A percentile compares a stretch with the other conserved stretches of the same genome.
Conservation (phyloP, 129 eudicot genomes). For the Erigeron canadensis region DNA sequence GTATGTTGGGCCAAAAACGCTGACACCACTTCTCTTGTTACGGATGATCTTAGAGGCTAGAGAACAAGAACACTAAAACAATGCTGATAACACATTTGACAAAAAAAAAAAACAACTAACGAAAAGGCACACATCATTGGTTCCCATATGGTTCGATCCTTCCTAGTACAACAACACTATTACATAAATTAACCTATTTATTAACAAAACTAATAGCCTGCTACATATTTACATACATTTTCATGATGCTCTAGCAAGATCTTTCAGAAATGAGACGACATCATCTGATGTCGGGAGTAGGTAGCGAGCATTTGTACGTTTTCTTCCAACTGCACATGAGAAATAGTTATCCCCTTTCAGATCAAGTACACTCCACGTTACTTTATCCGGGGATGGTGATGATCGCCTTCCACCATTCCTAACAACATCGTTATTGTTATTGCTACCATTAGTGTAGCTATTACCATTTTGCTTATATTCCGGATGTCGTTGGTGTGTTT, state of each 20-base stretch:
- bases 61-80: too few species aligned
- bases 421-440: conserved; percentile 15
- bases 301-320: conserved; percentile 76
- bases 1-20: too few species aligned
- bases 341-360: conserved; percentile 80
- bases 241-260: conserved; percentile 50
- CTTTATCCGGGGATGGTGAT: conserved; percentile 51
- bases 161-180: not conserved
- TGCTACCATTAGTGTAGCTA: not conserved
- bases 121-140: too few species aligned
- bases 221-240: not conserved
- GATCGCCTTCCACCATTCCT: conserved; percentile 29
- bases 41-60: too few species aligned
- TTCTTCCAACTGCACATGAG: conserved; percentile 76
- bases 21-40: too few species aligned
- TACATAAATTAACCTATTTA: conserved; percentile 4
- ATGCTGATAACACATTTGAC: too few species aligned
- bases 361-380: conserved; percentile 81
- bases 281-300: conserved; percentile 59
- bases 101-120: too few species aligned
- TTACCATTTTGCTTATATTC: conserved; percentile 41
- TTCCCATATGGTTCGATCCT: not conserved
- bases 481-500: conserved; percentile 33
- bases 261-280: conserved; percentile 71
- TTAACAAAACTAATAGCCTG: not conserved